Evolutionary conservation across 176 grass and related monocot species (phyloP), one percentile per base, ranked within the genome.

Genomic region (Musa itinerans): DNA sequence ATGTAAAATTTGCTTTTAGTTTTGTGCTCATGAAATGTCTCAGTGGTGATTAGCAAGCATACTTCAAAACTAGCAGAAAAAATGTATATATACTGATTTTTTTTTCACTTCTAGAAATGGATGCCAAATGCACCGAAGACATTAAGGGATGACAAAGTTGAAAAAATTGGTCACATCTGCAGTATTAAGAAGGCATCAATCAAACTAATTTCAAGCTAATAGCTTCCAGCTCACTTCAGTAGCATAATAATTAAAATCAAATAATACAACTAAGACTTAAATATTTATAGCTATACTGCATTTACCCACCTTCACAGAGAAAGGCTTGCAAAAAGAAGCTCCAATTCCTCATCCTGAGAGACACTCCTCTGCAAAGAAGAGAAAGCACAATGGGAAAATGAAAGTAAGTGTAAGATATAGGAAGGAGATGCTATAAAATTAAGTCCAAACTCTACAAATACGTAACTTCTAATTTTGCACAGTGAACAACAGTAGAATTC

Each of bases 301-400:
- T 70, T 21, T 70, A 70, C 43, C 21, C 20, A 50, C 52, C 23
- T 73, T 91, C 53, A 93, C 66, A 97, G 74, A 61, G 90, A 93
- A 81, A 97, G 90, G 82, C 69, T 93, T 77, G 93, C 88, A 72
- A 97, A 97, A 73, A 97, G 87, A 9, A 97, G 88, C 82, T 93
- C 88, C 51, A 97, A 81, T 52, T 97, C 93, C 64, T 90, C 90
- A 50, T 97, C 85, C 82, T 97, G 83, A 23, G 87, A 83, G 24
- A 68, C 78, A 48, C 76, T 89, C 61, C 85, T 89, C 89, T 96
- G 78, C 53, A 64, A 67, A 59, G 52, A 61, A 81, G 24, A 81
- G 75, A 29, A 2, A 50, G 78, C 29, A 43, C 49, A 63, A 43
- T 13, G 21, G 11, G 25, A 34, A 26, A 68, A 15, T 14, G 12